Evolutionary conservation across 176 grass and related monocot genomes (phyloP).

Genomic region (Pharus latifolius): DNA sequence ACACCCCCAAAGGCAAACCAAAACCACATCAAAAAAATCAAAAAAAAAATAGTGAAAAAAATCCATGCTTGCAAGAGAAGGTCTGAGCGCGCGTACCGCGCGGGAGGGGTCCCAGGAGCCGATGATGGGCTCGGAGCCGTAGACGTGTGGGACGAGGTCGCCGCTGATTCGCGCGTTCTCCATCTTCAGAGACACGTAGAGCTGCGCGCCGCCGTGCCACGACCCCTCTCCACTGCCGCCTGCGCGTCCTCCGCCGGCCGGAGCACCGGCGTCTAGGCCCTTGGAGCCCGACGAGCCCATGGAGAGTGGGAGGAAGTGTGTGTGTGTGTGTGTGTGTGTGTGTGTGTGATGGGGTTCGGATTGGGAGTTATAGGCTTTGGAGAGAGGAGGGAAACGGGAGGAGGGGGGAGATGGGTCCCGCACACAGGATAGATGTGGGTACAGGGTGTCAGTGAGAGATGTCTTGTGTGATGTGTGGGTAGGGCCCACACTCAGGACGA

Average conservation of each 20-base stretch:
- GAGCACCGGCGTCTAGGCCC: conserved; percentile 15
- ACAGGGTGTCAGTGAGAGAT: too few species aligned
- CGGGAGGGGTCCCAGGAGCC: conserved; percentile 76
- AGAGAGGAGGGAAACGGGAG: not conserved
- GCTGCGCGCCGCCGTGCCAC: conserved; percentile 84
- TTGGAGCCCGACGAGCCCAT: conserved; percentile 56
- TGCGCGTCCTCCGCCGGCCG: not conserved
- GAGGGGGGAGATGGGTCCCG: conserved; percentile 38
- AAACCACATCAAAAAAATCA: not conserved
- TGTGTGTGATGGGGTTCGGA: not conserved
- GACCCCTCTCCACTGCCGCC: conserved; percentile 25
- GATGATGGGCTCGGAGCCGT: conserved; percentile 87
- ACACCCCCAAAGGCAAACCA: not conserved
- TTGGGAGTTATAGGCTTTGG: not conserved
- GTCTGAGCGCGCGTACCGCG: conserved; percentile 44
- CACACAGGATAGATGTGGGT: too few species aligned
- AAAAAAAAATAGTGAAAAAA: not conserved
- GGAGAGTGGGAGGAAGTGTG: too few species aligned
- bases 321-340: too few species aligned
- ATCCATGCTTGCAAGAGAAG: too few species aligned
- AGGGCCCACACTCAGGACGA: too few species aligned
- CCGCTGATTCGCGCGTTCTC: conserved; percentile 73
- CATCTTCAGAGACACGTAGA: conserved; percentile 97
- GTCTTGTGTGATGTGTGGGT: too few species aligned
- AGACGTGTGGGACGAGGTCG: conserved; percentile 89